Conservation (phyloP, 176 grass and related monocot genomes). For the Bromus sterilis region DNA sequence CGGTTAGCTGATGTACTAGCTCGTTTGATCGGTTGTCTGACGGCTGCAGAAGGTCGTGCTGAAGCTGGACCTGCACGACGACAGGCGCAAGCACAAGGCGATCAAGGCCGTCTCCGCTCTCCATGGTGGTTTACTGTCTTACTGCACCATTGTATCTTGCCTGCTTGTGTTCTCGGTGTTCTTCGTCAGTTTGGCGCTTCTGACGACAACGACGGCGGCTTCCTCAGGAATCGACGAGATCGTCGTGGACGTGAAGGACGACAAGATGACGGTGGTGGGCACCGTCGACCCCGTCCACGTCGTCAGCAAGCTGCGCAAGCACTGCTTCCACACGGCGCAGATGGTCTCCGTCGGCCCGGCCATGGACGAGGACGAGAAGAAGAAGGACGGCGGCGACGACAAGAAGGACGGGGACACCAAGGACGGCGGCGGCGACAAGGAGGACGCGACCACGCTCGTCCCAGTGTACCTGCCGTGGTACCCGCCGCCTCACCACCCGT, state of each 20-base stretch:
- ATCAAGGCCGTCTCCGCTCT: slow-evolving; percentile 55
- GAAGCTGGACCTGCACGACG: slow-evolving; percentile 65
- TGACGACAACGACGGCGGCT: neutral
- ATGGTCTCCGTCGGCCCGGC: slow-evolving; percentile 49
- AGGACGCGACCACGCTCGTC: no score
- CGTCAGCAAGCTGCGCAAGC: slow-evolving; percentile 29
- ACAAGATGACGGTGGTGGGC: neutral
- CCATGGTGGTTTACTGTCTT: slow-evolving; percentile 4
- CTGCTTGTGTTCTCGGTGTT: no score
- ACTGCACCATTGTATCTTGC: neutral
- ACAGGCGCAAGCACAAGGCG: slow-evolving; percentile 68
- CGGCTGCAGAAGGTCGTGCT: slow-evolving; percentile 51
- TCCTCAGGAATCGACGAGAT: neutral
- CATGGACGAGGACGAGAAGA: slow-evolving; percentile 18
- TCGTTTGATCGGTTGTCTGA: neutral
- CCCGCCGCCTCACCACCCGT: no score
- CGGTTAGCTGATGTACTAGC: neutral
- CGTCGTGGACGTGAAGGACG: neutral
- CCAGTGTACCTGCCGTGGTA: no score
- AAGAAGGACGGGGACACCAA: neutral
- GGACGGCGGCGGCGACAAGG: no score
- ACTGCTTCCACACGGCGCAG: neutral
- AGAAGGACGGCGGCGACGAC: neutral
- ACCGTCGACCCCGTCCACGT: neutral
- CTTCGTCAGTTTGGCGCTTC: no score